Evolutionary conservation across 192 early-diverging fungal genomes (phyloP).

Genomic region (Rhizoclosmatium sp.): DNA sequence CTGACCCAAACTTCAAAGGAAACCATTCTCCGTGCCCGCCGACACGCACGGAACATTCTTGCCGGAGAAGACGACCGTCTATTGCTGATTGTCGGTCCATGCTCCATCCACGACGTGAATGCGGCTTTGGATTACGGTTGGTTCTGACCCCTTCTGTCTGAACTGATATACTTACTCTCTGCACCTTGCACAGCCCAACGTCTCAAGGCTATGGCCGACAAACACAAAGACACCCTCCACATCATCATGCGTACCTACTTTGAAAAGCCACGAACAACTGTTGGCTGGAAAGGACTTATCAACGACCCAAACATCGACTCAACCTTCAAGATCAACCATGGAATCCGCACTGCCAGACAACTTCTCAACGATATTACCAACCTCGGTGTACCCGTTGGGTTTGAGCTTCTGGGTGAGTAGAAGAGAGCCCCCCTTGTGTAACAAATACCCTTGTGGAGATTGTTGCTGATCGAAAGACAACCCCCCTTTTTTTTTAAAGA

Average conservation of each 20-base stretch:
- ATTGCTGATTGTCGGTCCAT: conserved; percentile 92
- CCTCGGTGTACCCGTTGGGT: conserved; percentile 84
- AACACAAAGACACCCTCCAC: conserved; percentile 75
- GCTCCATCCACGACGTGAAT: conserved; percentile 92
- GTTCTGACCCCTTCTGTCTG: conserved; percentile 54
- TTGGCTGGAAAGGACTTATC: conserved; percentile 96
- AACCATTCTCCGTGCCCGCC: conserved; percentile 47
- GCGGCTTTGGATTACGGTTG: conserved; percentile 90
- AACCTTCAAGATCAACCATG: conserved; percentile 96
- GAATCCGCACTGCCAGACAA: conserved; percentile 83
- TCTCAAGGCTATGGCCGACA: conserved; percentile 67
- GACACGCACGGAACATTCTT: conserved; percentile 72
- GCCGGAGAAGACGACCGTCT: conserved; percentile 85
- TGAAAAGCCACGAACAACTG: conserved; percentile 97
- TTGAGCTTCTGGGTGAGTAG: conserved; percentile 75
- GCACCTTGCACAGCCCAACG: no score
- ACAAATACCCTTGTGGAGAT: conserved; percentile 94
- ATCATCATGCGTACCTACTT: conserved; percentile 98
- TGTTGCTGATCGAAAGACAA: conserved; percentile 94
- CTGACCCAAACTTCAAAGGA: conserved; percentile 39
- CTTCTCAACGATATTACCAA: conserved; percentile 82
- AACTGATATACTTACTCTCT: conserved; percentile 9
- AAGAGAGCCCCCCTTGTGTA: conserved; percentile 69
- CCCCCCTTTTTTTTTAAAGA: conserved; percentile 43
- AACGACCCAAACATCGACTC: conserved; percentile 66